Evolutionary conservation across 1,139 yeast genomes (phyloP), one percentile per base, ranked within the genome.

Genomic region (Geotrichum phurueaensis): DNA sequence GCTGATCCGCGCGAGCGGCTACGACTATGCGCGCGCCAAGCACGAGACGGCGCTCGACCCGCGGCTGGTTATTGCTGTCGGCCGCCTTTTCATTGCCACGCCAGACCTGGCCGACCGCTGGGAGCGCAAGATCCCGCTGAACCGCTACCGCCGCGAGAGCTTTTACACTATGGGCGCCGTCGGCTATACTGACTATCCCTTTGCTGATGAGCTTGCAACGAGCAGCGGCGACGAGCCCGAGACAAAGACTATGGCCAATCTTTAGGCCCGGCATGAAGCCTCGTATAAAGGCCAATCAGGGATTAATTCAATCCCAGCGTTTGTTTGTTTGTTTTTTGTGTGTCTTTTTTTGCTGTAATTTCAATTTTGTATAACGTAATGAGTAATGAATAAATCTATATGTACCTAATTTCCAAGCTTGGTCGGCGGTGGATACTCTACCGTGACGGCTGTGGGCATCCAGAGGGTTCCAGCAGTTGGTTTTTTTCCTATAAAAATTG

Each of bases 41-140:
- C 52, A 69, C 23, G 49, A 59, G 7, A 67, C 70, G 4, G 70
- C 66, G 12, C 52, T 61, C 18, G 72, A 72, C 63, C 75, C 73
- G 56, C 68, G 77, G 54, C 74, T 80, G 0, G 64, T 79, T 52
- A 69, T 79, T 64, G 82, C 75, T 1, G 72, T 77, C 63, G 80
- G 81, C 18, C 74, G 86, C 64, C 74, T 71, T 60, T 83, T 75
- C 65, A 76, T 77, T 43, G 75, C 84, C 25, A 83, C 82, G 70
- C 86, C 87, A 0, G 87, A 84, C 68, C 73, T 84, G 56, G 78
- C 76, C 2, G 62, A 73, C 15, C 74, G 82, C 65, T 69, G 82
- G 57, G 70, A 73, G 59, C 69, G 79, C 48, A 79, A 79, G 12
- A 57, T 65, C 31, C 70, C 73, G 20, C 73, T 83, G 64, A 75